Base-by-base conservation (phyloP, 2,329 filamentous ascomycete species). In the Aspergillus fumigatiaffinis region DNA sequence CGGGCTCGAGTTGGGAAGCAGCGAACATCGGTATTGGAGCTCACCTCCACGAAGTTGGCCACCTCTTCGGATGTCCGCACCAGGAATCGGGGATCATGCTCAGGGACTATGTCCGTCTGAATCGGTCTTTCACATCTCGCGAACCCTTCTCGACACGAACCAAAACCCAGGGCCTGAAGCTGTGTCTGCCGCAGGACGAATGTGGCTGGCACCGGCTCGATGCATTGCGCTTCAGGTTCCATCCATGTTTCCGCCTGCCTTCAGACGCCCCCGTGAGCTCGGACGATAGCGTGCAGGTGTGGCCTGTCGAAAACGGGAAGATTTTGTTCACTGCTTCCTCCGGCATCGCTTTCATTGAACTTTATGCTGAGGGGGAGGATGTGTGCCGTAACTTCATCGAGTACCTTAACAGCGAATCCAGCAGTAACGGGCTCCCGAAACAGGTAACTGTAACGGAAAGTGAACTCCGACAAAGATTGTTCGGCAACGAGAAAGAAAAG, bases 1-100 rank as follows among this genome's bases (percentile, higher is more conserved):
- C 87, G 6, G 92, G 92, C 25, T 96, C 90, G 70, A 94, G 87
- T 50, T 97, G 93, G 93, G 93, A 97, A 72, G 87, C 92, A n/a
- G 92, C 91, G 26, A 96, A 93, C 66, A 89, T 96, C 59, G 92
- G 92, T 29, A 95, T 97, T 62, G 93, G 93, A 7, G 92, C 91
- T 9, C 93, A 97, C 73, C 75, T 97, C 50, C 93, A 96, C 73
- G 92, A 97, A 74, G 89, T 89, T 0, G 93, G 93, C 3, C 93
- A 96, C 75, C 75, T 96, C 23, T 89, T 97, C 64, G 93, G 93
- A 51, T 95, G 91, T 63, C 91, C 91, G 9, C 90, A 95, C 70
- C 91, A 95, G 70, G 91, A 94, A 68, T 89, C 80, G 28, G 93
- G 94, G n/a, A 82, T 97, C 60, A 97, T 97, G 93, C 79, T 92